Base-by-base conservation (phyloP, 225 moss, liverwort and hornwort genomes). In the Thuidium tamariscinum region DNA sequence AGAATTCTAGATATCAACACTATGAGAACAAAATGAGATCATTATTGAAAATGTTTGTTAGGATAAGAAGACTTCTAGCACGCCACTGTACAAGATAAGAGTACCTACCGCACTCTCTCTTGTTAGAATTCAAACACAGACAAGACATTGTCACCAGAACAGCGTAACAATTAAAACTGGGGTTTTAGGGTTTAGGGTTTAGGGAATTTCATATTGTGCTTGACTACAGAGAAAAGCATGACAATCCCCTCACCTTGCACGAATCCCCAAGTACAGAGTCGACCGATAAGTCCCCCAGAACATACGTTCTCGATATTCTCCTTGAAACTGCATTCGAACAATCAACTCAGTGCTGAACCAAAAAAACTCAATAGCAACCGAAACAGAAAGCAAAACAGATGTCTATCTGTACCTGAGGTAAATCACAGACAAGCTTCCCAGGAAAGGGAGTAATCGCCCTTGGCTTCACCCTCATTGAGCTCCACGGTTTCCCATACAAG, bases 231-330 rank as follows among this genome's bases (percentile, higher is more conserved):
- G 62, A 74, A 37, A 27, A 74, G 19, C 74, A 37, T 20, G 63
- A 52, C 75, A 84, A 68, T 85, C 67, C 59, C n/a, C 57, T 66
- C 86, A 97, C 97, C 97, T 95, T 62, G 95, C 86, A 61, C 97
- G 97, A 77, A 98, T 95, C 41, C 98, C 98, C 48, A 98, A 89
- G 91, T 98, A 98, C 77, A 97, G 94, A 70, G 91, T 91, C 65
- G 96, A 95, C 52, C 98, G 95, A 84, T 98, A 98, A 23, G 98
- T 98, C 42, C 98, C 96, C 96, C 95, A 98, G 77, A 91, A 97
- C 91, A 98, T 92, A 15, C 95, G 98, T 57, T 98, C 92, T 48
- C 93, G 90, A 82, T 96, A 87, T 66, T 92, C 93, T 78, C 95
- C 97, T 88, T 92, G 93, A 91, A 98, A 98, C 91, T 97, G 89